Base-by-base conservation (phyloP, 805 yeast genomes). In the Candida hungchunana region DNA sequence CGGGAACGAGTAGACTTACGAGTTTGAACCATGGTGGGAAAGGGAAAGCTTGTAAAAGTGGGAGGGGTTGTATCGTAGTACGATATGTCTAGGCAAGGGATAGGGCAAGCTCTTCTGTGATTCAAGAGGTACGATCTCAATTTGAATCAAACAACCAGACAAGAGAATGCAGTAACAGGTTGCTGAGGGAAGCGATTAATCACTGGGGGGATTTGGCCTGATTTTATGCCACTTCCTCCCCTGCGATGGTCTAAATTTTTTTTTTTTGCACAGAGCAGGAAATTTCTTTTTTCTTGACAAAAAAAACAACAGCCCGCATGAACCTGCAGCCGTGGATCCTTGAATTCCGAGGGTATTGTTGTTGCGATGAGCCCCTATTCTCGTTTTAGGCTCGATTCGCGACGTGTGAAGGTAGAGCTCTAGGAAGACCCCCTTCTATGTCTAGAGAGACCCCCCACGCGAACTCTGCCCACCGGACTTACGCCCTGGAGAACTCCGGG, bases 191-290 rank as follows among this genome's bases (percentile, higher is more conserved):
- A 26, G 29, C 29, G 9, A 11, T 6, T 15, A 7, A 24, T 13
- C 7, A 8, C 19, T 26, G 22, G 36, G 32, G 37, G 29, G 35
- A 38, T 31, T 35, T 17, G 8, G 8, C 21, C 34, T 30, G 28
- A 15, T 23, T 39, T 30, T 39, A 34, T 39, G 34, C 24, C 21
- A 23, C 12, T 25, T 25, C 27, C 18, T 6, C 34, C 32, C 35
- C 42, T 38, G 34, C 33, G 43, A 39, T 31, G 39, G 22, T 15
- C 42, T 28, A 29, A 50, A 64, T 79, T 27, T 58, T 76, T 37
- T 39, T 35, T 38, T 34, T 26, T 18, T 18, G 21, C 28, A 19
- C 15, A 14, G 22, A 15, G 26, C 34, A 20, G 21, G 12, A 26
- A 34, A 30, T 35, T 38, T 35, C 34, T 42, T 38, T 42, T 38